These are phyloP conservation scores for Chlamydomonas asymmetrica DNA, from an alignment of 139 green algal species.

Conservation along the genomic window DNA sequence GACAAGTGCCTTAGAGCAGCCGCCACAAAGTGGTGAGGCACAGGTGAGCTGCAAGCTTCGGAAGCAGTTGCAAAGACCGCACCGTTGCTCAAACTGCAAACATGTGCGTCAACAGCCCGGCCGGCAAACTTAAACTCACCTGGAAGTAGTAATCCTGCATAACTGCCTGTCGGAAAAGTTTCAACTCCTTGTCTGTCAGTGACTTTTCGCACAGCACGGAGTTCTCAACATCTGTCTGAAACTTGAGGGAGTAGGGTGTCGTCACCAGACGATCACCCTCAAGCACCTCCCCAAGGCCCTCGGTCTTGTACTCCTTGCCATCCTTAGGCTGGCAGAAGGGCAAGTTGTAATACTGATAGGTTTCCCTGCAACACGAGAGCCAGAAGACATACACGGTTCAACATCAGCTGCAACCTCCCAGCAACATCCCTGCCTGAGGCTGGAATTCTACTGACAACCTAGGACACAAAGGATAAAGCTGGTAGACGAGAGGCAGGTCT, in stretches of 20 bases:
- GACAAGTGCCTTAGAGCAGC: not conserved
- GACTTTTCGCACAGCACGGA: slow-evolving; percentile 80
- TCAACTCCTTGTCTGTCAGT: slow-evolving; percentile 77
- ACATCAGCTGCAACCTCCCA: too few relatives aligned
- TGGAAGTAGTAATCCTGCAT: slow-evolving; percentile 98
- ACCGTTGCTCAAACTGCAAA: too few relatives aligned
- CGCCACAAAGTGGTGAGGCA: not conserved
- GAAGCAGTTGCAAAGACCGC: not conserved
- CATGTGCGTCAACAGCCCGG: not conserved
- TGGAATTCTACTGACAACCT: too few relatives aligned
- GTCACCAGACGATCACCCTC: slow-evolving; percentile 81
- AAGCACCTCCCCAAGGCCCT: slow-evolving; percentile 85
- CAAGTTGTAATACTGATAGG: slow-evolving; percentile 96
- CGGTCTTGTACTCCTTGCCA: slow-evolving; percentile 80
- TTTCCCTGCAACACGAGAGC: slow-evolving; percentile 84
- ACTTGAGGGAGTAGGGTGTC: slow-evolving; percentile 88
- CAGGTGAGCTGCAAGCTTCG: not conserved
- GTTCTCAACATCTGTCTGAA: slow-evolving; percentile 81
- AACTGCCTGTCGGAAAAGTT: slow-evolving; percentile 79
- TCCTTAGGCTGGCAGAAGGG: slow-evolving; percentile 88
- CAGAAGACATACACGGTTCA: too few relatives aligned
- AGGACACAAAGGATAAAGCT: too few relatives aligned
- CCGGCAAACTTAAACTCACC: slow-evolving; percentile 46
- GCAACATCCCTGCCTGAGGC: too few relatives aligned
- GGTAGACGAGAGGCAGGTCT: too few relatives aligned